These are phyloP conservation scores for Leccinum pellstonianum DNA, from an alignment of 768 basidiomycete genomes.

Conservation along the genomic window DNA sequence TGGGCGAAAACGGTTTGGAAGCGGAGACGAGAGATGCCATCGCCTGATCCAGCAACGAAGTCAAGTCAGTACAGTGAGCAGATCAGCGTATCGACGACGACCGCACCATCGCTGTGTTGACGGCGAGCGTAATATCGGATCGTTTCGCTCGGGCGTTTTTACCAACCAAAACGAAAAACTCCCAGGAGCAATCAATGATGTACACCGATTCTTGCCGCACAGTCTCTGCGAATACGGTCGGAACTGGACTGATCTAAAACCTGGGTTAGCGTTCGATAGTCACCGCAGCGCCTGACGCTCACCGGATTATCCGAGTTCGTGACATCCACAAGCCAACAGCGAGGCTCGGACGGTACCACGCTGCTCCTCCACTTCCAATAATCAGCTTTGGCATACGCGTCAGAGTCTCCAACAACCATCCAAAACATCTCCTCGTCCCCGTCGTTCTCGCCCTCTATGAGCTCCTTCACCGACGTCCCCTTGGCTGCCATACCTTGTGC, in stretches of 20 bases:
- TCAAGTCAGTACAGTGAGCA: neutral
- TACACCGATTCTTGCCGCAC: slow-evolving; percentile 50
- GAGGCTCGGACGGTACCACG: slow-evolving; percentile 43
- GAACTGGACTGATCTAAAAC: slow-evolving; percentile 47
- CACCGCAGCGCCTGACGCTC: slow-evolving; percentile 21
- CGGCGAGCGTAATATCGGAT: slow-evolving; percentile 53
- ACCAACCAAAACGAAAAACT: slow-evolving; percentile 75
- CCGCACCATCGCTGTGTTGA: slow-evolving; percentile 56
- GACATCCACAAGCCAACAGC: slow-evolving; percentile 59
- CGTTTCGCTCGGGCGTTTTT: slow-evolving; percentile 58
- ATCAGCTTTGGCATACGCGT: slow-evolving; percentile 64
- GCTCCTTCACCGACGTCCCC: slow-evolving; percentile 47
- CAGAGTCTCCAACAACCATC: slow-evolving; percentile 77
- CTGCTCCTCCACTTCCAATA: slow-evolving; percentile 75
- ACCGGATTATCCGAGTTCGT: slow-evolving; percentile 39
- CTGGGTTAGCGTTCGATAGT: slow-evolving; percentile 2
- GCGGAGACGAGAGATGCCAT: slow-evolving; percentile 50
- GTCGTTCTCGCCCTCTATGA: slow-evolving; percentile 62
- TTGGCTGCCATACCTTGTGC: slow-evolving; percentile 45
- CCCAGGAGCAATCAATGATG: slow-evolving; percentile 75
- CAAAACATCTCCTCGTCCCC: slow-evolving; percentile 76
- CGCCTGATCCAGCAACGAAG: slow-evolving; percentile 37
- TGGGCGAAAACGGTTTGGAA: slow-evolving; percentile 65
- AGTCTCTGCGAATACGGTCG: slow-evolving; percentile 41
- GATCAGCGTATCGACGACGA: neutral